These are phyloP conservation scores for Fusarium drepaniforme DNA, from an alignment of 2,329 filamentous ascomycete species.

Conservation along the genomic window DNA sequence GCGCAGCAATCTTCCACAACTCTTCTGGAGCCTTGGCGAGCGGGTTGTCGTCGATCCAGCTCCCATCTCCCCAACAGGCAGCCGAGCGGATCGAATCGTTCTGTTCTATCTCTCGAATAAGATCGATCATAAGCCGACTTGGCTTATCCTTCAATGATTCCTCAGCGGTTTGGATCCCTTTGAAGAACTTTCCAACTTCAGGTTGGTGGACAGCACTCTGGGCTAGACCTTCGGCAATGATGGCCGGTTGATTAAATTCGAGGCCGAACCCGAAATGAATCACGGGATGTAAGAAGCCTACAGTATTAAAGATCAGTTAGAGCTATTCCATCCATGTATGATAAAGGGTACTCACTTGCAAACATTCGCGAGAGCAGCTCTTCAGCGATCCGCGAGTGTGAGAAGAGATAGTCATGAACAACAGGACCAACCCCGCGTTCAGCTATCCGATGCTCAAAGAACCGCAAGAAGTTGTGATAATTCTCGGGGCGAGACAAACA, in stretches of 20 bases:
- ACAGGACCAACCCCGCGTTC: not conserved
- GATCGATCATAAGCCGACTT: not conserved
- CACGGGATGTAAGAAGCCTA: not conserved
- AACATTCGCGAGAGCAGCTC: not conserved
- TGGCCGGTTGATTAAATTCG: not conserved
- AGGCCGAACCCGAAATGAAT: not conserved
- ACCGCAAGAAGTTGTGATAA: not conserved
- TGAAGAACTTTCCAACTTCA: not conserved
- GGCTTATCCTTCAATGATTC: not conserved
- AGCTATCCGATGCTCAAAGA: not conserved
- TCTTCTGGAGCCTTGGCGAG: not conserved
- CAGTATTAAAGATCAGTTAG: not conserved
- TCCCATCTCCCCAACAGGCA: not conserved
- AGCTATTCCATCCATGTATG: not conserved
- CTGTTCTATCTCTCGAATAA: not conserved
- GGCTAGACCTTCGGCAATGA: not conserved
- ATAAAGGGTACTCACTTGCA: not conserved
- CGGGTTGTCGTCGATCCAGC: not conserved
- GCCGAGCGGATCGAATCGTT: not conserved
- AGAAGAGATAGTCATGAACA: not conserved
- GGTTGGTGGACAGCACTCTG: not conserved
- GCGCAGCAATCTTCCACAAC: not conserved
- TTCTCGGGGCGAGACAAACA: not conserved
- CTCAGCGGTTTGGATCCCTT: not conserved
- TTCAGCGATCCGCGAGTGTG: not conserved